These are phyloP conservation scores for Kodamaea nitidulidarum DNA, from an alignment of 805 yeast species.

Conservation along the genomic window DNA sequence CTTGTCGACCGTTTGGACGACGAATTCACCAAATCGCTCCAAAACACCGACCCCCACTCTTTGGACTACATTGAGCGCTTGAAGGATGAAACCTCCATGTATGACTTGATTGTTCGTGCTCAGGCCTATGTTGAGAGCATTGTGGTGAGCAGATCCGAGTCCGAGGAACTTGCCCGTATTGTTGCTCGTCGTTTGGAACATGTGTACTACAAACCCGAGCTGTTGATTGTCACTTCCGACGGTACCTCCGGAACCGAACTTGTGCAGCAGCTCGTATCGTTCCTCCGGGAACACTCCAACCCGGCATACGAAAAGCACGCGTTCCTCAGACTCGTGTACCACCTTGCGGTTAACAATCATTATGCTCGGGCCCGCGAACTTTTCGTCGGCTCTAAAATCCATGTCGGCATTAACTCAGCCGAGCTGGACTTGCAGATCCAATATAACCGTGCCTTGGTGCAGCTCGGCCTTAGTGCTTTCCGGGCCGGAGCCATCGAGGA, in stretches of 20 bases:
- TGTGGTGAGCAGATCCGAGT: slow-evolving; percentile 35
- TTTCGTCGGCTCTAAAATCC: slow-evolving; percentile 81
- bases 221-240: slow-evolving; percentile 41
- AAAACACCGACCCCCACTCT: slow-evolving; percentile 90
- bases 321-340: slow-evolving; percentile 79
- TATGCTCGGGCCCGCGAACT: slow-evolving; percentile 84
- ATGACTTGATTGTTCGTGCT: slow-evolving; percentile 72
- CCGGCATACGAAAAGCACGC: slow-evolving; percentile 76
- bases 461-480: slow-evolving; percentile 94
- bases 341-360: slow-evolving; percentile 83
- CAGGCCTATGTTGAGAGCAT: slow-evolving; percentile 80
- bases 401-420: slow-evolving; percentile 74
- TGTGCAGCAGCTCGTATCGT: slow-evolving; percentile 60
- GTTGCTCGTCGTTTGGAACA: slow-evolving; percentile 84
- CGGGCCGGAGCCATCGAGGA: slow-evolving; percentile 82
- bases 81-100: slow-evolving; percentile 77
- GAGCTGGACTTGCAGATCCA: slow-evolving; percentile 86
- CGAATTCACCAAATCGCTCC: slow-evolving; percentile 84
- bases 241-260: slow-evolving; percentile 35
- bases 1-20: slow-evolving; percentile 92
- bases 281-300: slow-evolving; percentile 63
- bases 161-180: slow-evolving; percentile 67
- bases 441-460: slow-evolving; percentile 93
- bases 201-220: slow-evolving; percentile 85
- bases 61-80: slow-evolving; percentile 88